Percentiles rank a stretch among this genome's conserved stretches.
phyloP scores from a whole-genome alignment of 192 early-diverging fungal species.

The Powellomyces hirtus region DNA sequence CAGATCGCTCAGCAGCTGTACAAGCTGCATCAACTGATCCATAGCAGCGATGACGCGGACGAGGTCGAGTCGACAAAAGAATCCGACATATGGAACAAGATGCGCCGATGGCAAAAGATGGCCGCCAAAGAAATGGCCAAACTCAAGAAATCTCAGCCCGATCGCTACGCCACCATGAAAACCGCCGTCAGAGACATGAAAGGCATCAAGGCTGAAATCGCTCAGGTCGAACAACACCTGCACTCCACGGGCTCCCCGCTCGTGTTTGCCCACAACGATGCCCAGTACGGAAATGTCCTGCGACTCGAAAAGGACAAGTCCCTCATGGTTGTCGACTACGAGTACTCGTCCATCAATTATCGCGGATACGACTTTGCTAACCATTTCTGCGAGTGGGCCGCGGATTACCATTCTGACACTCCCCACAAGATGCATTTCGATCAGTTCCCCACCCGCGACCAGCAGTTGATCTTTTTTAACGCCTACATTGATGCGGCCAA shows the following conservation, averaged over 20 bases:
- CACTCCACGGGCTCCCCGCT: conserved; percentile 52
- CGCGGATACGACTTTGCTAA: conserved; percentile 91
- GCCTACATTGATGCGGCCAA: conserved; percentile 66
- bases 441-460: background rate
- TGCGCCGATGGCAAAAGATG: conserved; percentile 33
- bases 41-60: conserved; percentile 5
- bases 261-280: conserved; percentile 89
- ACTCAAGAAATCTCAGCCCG: conserved; percentile 31
- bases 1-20: conserved; percentile 72
- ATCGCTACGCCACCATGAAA: conserved; percentile 4
- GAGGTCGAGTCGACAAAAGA: background rate
- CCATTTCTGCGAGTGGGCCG: conserved; percentile 87
- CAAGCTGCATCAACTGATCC: conserved; percentile 59
- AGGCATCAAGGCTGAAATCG: conserved; percentile 50
- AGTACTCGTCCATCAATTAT: conserved; percentile 81
- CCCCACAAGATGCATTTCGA: background rate
- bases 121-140: conserved; percentile 26
- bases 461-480: conserved; percentile 41
- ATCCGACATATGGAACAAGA: conserved; percentile 67
- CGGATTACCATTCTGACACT: conserved; percentile 15
- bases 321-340: conserved; percentile 84
- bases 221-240: conserved; percentile 40
- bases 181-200: conserved; percentile 43
- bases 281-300: conserved; percentile 90
- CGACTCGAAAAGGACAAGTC: conserved; percentile 52